Percentiles rank a stretch among this genome's conserved stretches.
phyloP scores from a whole-genome alignment of 305 asterid genomes.

The Fraxinus dipetala region DNA sequence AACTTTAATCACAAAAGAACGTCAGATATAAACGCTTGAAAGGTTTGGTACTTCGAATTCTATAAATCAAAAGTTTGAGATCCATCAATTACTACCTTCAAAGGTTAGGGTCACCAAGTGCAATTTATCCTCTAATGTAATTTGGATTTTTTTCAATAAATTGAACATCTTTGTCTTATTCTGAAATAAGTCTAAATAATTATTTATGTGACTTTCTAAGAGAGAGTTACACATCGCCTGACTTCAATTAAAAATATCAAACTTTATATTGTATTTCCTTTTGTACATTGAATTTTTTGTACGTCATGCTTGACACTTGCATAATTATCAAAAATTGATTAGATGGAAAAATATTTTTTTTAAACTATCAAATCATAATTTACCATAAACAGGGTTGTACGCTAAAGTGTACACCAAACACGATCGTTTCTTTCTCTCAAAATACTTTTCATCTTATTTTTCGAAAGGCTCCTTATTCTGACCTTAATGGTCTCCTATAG shows the following conservation, averaged over 20 bases:
- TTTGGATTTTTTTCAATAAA: not conserved
- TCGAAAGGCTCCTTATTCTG: not conserved
- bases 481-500: no score
- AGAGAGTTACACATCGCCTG: not conserved
- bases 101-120: not conserved
- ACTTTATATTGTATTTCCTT: not conserved
- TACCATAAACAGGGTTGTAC: no score
- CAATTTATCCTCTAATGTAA: no score
- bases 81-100: not conserved
- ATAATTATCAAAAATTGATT: no score
- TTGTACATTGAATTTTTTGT: no score
- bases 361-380: no score
- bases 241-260: not conserved
- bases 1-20: not conserved
- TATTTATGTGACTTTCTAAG: not conserved
- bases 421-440: no score
- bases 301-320: no score
- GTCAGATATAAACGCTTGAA: no score
- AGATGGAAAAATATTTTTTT: no score
- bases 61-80: not conserved
- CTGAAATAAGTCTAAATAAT: not conserved
- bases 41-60: not conserved
- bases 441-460: no score
- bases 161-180: not conserved
- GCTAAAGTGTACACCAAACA: no score